These are phyloP conservation scores for Eucommia ulmoides DNA, from an alignment of 257 asterid genomes.

Conservation along the genomic window DNA sequence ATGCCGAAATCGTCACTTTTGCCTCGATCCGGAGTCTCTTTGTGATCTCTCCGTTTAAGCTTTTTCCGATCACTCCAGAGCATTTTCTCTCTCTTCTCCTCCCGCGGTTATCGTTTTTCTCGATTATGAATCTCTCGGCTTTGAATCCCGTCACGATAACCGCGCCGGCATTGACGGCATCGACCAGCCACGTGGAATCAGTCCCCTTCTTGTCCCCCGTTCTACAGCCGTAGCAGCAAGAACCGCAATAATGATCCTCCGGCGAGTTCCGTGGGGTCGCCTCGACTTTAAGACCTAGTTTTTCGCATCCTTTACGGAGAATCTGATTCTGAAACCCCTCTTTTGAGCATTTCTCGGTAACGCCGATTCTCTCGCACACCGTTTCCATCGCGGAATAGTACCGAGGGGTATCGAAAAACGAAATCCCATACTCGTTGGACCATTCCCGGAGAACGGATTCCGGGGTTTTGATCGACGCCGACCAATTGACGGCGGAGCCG, in stretches of 20 bases:
- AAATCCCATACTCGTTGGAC: slow-evolving; percentile 28
- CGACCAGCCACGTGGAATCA: slow-evolving; percentile 80
- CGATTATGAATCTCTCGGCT: slow-evolving; percentile 37
- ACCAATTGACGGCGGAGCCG: slow-evolving; percentile 86
- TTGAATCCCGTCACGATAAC: slow-evolving; percentile 61
- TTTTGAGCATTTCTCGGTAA: slow-evolving; percentile 33
- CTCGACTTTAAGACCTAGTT: slow-evolving; percentile 39
- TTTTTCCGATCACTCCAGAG: slow-evolving; percentile 46
- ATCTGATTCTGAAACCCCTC: slow-evolving; percentile 74
- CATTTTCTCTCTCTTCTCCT: slow-evolving; percentile 27
- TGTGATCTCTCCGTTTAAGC: slow-evolving; percentile 18
- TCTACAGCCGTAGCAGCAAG: slow-evolving; percentile 66
- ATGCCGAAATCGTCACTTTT: slow-evolving; percentile 60
- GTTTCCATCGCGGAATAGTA: slow-evolving; percentile 48
- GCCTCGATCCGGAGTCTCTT: slow-evolving; percentile 40
- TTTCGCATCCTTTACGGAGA: slow-evolving; percentile 61
- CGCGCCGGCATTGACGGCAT: slow-evolving; percentile 64
- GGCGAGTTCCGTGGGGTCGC: slow-evolving; percentile 61
- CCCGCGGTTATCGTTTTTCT: slow-evolving; percentile 5
- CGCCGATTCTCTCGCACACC: slow-evolving; percentile 64
- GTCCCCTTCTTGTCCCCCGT: slow-evolving; percentile 82
- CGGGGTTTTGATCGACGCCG: slow-evolving; percentile 68
- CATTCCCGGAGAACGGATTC: slow-evolving; percentile 41
- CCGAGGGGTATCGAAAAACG: slow-evolving; percentile 25
- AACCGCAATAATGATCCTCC: slow-evolving; percentile 57